phyloP scores from a whole-genome alignment of 305 asterid genomes.

The Fraxinus paxiana region DNA sequence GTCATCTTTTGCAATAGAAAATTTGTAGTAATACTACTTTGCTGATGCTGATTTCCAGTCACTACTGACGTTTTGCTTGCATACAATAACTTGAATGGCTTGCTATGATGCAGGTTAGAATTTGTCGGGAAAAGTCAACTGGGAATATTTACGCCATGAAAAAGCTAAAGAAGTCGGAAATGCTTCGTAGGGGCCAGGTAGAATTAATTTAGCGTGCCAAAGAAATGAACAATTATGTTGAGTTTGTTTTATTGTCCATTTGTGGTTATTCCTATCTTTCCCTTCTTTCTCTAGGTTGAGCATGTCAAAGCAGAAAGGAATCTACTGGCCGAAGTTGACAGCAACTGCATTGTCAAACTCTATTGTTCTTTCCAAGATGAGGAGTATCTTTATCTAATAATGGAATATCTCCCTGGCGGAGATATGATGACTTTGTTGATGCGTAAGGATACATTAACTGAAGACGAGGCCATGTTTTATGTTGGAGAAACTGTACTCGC shows the following conservation, averaged over 20 bases:
- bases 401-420: constrained; percentile 98
- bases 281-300: constrained; percentile 56
- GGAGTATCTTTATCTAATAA: constrained; percentile 80
- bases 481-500: constrained; percentile 95
- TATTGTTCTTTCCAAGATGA: constrained; percentile 96
- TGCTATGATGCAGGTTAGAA: constrained; percentile 57
- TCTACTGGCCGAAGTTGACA: constrained; percentile 87
- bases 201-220: constrained; percentile 17
- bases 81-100: not conserved
- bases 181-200: constrained; percentile 98
- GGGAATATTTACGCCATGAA: constrained; percentile 90
- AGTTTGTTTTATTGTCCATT: constrained; percentile 4
- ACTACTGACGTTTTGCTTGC: not conserved
- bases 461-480: constrained; percentile 82
- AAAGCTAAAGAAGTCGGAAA: constrained; percentile 90
- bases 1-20: not conserved
- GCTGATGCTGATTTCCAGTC: constrained; percentile 14
- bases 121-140: constrained; percentile 82
- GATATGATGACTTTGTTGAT: constrained; percentile 96
- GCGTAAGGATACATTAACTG: constrained; percentile 87
- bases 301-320: constrained; percentile 94
- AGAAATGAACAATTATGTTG: constrained; percentile 13
- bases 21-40: not conserved
- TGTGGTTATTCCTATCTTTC: constrained; percentile 19
- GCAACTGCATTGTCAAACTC: constrained; percentile 90